Base-by-base conservation (phyloP, 345 rosid genomes). In the Hibiscus mutabilis region DNA sequence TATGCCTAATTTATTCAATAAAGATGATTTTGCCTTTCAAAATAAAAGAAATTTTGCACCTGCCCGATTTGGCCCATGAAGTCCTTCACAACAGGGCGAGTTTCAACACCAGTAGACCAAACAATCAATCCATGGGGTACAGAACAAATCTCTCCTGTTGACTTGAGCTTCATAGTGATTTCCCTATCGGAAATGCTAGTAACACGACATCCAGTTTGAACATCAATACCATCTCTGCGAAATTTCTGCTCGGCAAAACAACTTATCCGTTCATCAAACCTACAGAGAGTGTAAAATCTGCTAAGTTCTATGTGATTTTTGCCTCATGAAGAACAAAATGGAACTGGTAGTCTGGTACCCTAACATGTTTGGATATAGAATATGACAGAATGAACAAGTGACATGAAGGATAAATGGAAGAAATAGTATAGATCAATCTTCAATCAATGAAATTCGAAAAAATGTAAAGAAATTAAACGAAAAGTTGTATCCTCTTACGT, bases 1-100 rank as follows among this genome's bases (percentile, higher is more conserved):
- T 59, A 18, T 27, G 37, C 37, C 37, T 59, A 59, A 59, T 14
- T 11, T 12, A 59, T 59, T 13, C 33, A 27, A 27, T 27, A 59
- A 14, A 27, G 37, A 59, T 27, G 5, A 27, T 59, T 25, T 27
- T 14, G 10, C 37, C 10, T 59, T 25, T 59, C 10, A 25, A 59
- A 59, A 3, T 16, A 27, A 22, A 19, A 37, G 22, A 29, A 11
- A 42, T 69, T 42, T 15, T 5, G n/a, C 15, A 90, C 96, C 96
- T 96, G 99, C 29, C 87, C 97, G 75, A 96, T 80, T 83, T 92
- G 90, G 78, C 84, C 87, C 99, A 92, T 96, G 75, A 92, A 82
- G 84, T 96, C 88, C 68, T 63, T 82, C 66, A 92, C 83, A 19
- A 88, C 79, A 19, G 98, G 98, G 31, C 91, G 96, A 73, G 97